Evolutionary conservation across 1,139 yeast genomes (phyloP), one percentile per base, ranked within the genome.

Genomic region (Sugiyamaella paludigena): DNA sequence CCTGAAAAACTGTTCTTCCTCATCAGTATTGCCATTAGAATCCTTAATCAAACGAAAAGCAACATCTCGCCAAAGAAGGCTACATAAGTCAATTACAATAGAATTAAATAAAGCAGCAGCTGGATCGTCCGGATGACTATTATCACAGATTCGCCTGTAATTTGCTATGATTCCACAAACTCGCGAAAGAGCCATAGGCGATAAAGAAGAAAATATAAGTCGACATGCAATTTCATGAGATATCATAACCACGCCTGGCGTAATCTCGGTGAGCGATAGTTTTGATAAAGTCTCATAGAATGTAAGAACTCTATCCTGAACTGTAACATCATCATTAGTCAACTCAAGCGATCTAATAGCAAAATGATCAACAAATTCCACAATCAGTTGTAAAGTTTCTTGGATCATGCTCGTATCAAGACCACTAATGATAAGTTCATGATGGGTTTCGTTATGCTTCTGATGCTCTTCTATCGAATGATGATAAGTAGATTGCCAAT

Each of bases 41-140:
- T 38, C 34, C 27, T 13, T 13, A 13, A 26, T 2, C 9, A 8
- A n/a, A 16, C n/a, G 11, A 30, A 48, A 48, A 10, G 47, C 51
- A 29, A 36, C 40, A 29, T 43, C 47, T 4, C 42, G 41, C 91
- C 91, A 84, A 0, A 81, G 53, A 30, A 78, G 71, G 52, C 83
- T 83, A 45, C 85, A 74, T 7, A 78, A 59, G 60, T 84, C 89
- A 72, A 80, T 73, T 7, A 83, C 77, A 51, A 75, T 78, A 0
- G 78, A 68, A 49, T 81, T 81, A 47, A 79, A 82, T 5, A 76
- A 47, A n/a, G 58, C 56, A 38, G 74, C 72, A 28, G 64, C 58
- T 7, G 58, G 53, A 5, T 65, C 62, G 10, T 63, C 58, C 2
- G 27, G 19, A n/a, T 24, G 26, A 13, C 37, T 38, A n/a, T 12